phyloP scores from a whole-genome alignment of 1,284 basidiomycete genomes.

The Puccinia brachypodii region DNA sequence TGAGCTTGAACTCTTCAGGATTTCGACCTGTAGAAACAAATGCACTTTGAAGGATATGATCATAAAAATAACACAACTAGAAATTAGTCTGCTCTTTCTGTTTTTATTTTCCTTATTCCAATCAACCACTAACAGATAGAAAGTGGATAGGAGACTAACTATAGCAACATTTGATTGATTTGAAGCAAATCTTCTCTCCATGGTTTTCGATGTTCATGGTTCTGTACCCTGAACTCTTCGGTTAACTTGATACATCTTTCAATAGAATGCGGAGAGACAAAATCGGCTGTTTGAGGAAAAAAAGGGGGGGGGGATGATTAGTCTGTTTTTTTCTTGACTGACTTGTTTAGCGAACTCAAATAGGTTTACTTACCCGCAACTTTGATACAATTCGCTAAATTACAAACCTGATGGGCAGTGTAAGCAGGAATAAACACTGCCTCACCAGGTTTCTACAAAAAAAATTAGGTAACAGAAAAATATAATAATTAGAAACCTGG shows the following conservation, averaged over 20 bases:
- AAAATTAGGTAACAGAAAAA: background rate
- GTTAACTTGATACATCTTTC: slow-evolving; percentile 34
- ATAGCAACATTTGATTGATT: slow-evolving; percentile 47
- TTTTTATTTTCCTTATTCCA: background rate
- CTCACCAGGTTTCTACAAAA: slow-evolving; percentile 51
- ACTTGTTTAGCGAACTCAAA: background rate
- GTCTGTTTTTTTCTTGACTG: background rate
- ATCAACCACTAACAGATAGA: background rate
- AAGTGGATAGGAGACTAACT: slow-evolving; percentile 8
- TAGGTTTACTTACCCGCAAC: slow-evolving; percentile 52
- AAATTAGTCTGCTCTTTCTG: no score
- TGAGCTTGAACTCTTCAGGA: slow-evolving; percentile 12
- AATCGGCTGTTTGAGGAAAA: slow-evolving; percentile 21
- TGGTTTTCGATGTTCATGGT: slow-evolving; percentile 33
- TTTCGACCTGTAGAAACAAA: background rate
- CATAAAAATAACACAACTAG: background rate
- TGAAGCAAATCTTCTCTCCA: slow-evolving; percentile 45
- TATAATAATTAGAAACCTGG: background rate
- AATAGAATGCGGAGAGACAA: slow-evolving; percentile 36
- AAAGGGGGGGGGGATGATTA: background rate
- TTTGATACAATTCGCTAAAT: slow-evolving; percentile 55
- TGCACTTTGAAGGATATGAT: background rate
- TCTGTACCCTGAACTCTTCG: slow-evolving; percentile 37
- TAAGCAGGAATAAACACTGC: slow-evolving; percentile 56
- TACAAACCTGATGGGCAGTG: slow-evolving; percentile 55